phyloP scores from a whole-genome alignment of 2,329 filamentous ascomycete genomes.

The Fusarium burgessii region DNA sequence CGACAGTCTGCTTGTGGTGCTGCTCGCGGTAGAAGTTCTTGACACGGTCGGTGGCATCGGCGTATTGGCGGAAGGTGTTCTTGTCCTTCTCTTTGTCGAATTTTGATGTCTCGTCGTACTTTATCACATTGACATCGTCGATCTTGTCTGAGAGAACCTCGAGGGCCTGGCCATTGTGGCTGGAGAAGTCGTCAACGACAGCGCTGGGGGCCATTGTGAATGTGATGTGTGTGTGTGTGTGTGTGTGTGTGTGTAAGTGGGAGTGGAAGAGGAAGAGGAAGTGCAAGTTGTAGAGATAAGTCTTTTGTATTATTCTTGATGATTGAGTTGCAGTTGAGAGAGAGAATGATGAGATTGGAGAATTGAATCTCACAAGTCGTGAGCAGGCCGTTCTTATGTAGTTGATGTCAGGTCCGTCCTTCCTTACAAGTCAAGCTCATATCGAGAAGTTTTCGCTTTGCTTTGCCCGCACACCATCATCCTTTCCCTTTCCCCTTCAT shows the following conservation, averaged over 20 bases:
- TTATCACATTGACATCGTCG: constrained; percentile 66
- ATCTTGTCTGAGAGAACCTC: constrained; percentile 63
- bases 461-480: constrained; percentile 4
- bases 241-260: constrained; percentile 21
- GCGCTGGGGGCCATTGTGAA: constrained; percentile 46
- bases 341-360: constrained; percentile 29
- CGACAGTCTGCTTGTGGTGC: constrained; percentile 78
- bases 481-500: constrained; percentile 17
- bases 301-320: background rate
- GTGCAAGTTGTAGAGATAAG: background rate
- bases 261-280: constrained; percentile 19
- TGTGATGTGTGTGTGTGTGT: constrained; percentile 20
- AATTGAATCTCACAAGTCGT: constrained; percentile 1
- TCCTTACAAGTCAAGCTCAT: background rate
- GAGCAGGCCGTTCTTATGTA: constrained; percentile 32
- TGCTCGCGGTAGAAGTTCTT: constrained; percentile 86
- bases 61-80: constrained; percentile 83
- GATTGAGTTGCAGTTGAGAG: background rate
- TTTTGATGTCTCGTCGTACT: constrained; percentile 65
- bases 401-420: constrained; percentile 13
- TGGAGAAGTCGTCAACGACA: constrained; percentile 41
- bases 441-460: constrained; percentile 14
- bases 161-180: constrained; percentile 50
- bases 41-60: constrained; percentile 84
- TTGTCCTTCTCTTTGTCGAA: constrained; percentile 85